Evolutionary conservation across 805 yeast species (phyloP).

Genomic region (Candida incommunis): DNA sequence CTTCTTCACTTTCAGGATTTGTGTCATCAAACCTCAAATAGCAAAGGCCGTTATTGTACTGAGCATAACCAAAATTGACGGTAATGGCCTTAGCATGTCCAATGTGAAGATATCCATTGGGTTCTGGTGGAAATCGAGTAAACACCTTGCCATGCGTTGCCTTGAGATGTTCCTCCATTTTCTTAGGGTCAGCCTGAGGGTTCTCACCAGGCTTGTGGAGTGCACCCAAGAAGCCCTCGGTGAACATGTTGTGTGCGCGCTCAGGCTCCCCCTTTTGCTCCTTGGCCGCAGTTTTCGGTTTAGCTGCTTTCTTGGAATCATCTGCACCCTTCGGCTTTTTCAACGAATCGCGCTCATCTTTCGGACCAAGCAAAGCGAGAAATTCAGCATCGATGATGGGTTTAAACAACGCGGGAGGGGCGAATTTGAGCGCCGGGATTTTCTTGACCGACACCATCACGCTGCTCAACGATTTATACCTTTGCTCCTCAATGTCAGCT

Average conservation of each 20-base stretch:
- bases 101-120: constrained; percentile 92
- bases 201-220: constrained; percentile 92
- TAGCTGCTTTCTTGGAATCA: constrained; percentile 19
- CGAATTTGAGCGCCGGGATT: constrained; percentile 76
- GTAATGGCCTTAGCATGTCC: constrained; percentile 97
- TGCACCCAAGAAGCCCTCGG: constrained; percentile 91
- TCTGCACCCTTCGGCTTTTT: constrained; percentile 57
- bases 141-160: constrained; percentile 71
- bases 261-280: constrained; percentile 7
- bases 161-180: constrained; percentile 65
- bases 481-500: constrained; percentile 46
- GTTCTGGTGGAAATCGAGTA: constrained; percentile 98
- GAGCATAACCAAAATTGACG: constrained; percentile 96
- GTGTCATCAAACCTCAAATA: constrained; percentile 94
- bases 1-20: constrained; percentile 98
- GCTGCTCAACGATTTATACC: constrained; percentile 70
- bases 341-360: constrained; percentile 82
- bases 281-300: constrained; percentile 21
- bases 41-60: constrained; percentile 72
- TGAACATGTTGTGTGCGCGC: constrained; percentile 42
- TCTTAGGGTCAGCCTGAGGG: constrained; percentile 78
- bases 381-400: constrained; percentile 72
- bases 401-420: constrained; percentile 74
- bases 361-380: constrained; percentile 72
- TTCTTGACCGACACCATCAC: constrained; percentile 65